Percentiles rank a stretch among this genome's conserved stretches.
These are phyloP conservation scores for Colletotrichum gloeosporioides DNA, from an alignment of 2,329 filamentous ascomycete species.

Conservation along the genomic window DNA sequence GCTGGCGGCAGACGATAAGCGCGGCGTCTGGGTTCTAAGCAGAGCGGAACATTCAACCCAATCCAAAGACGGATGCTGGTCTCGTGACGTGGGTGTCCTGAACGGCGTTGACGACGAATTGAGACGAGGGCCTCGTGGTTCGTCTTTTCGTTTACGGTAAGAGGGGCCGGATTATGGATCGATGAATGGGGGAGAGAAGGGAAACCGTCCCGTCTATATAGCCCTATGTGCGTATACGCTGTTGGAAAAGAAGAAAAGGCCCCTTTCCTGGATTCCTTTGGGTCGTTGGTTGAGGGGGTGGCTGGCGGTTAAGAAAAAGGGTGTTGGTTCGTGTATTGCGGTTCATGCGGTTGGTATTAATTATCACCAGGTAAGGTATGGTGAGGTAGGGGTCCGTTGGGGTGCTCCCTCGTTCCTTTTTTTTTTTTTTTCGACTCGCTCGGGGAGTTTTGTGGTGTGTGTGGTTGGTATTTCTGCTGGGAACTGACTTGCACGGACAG, in stretches of 20 bases:
- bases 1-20: conserved; percentile 19
- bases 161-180: conserved; percentile 6
- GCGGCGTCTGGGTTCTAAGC: neutral
- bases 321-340: neutral
- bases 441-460: neutral
- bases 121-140: neutral
- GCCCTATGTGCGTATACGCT: neutral
- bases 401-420: neutral
- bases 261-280: neutral
- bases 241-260: neutral
- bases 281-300: neutral
- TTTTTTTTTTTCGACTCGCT: neutral
- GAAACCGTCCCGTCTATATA: conserved; percentile 11
- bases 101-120: neutral
- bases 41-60: neutral
- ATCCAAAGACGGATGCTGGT: conserved; percentile 10
- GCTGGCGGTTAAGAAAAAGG: neutral
- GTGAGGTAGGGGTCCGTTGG: conserved; percentile 7
- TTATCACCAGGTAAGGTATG: conserved; percentile 5
- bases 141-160: neutral
- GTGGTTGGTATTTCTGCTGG: neutral
- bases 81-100: neutral
- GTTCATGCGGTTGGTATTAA: conserved; percentile 12
- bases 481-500: neutral
- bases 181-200: neutral